Base-by-base conservation (phyloP, 2,329 filamentous ascomycete genomes). In the Magnaporthales sp. region DNA sequence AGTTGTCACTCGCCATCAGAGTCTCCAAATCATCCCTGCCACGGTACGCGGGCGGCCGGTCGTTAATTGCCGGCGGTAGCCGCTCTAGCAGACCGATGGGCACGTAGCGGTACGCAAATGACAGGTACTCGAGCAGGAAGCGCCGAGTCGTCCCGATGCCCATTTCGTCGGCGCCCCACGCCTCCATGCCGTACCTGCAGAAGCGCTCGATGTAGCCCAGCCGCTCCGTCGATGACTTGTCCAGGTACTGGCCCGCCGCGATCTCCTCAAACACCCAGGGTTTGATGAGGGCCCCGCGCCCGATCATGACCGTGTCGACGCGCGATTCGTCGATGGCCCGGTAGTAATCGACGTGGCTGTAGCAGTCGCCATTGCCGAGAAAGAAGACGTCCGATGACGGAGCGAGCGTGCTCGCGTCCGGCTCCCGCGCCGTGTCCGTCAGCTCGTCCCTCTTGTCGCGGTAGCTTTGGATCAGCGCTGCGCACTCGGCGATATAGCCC, bases 211-310 rank as follows among this genome's bases (percentile, higher is more conserved):
- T 82, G 73, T 96, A 93, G 46, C 81, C 80, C 31, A 99, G 85
- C 67, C 95, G 90, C 80, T 99, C 94, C 5, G 88, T 85, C 2
- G 94, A 90, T 3, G 91, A 92, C 78, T 99, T 99, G 81, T 99
- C 95, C 54, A 99, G 86, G 75, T 98, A 97, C 78, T 98, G 95
- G 5, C 91, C 91, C 69, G 88, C 86, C 71, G 91, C 87, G 66
- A 99, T 98, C 78, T 99, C 95, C 77, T 99, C 95, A 75, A 98
- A 99, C 69, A 99, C 83, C 95, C 95, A 99, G 0, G 95, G 95
- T 80, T 99, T 99, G 79, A 98, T 92, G 67, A 99, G 85, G 10
- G 95, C 95, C 67, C 95, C 95, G 68, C 95, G 91, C n/a, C 89
- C 95, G 68, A 98, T 88, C 95, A 99, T 98, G 75, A 97, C 91